phyloP scores from a whole-genome alignment of 1,284 basidiomycete genomes.

The Ustilago loliicola region DNA sequence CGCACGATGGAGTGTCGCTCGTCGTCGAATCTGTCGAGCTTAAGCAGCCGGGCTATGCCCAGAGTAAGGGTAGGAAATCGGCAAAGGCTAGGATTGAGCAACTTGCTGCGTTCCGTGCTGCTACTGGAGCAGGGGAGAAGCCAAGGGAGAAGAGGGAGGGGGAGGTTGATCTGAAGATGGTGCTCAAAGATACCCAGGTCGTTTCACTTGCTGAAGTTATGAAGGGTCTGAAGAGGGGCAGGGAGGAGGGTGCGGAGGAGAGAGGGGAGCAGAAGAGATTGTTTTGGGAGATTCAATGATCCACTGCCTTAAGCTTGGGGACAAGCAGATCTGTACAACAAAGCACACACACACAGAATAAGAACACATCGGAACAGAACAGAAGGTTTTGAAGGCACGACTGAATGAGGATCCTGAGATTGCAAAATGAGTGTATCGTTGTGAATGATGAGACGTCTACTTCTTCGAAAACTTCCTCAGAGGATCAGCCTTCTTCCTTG shows the following conservation, averaged over 20 bases:
- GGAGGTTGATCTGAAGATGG: constrained; percentile 6
- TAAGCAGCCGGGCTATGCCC: constrained; percentile 57
- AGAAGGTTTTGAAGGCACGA: too few species aligned
- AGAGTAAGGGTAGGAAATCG: constrained; percentile 41
- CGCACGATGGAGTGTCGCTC: constrained; percentile 75
- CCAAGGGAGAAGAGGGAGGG: background rate
- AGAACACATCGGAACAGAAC: background rate
- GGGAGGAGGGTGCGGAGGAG: constrained; percentile 2
- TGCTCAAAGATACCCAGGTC: constrained; percentile 16
- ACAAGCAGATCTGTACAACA: constrained; percentile 2
- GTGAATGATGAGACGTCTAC: constrained; percentile 5
- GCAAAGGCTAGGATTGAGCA: constrained; percentile 58
- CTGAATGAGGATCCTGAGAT: background rate
- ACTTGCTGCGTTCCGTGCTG: constrained; percentile 31
- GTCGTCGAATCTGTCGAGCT: constrained; percentile 73
- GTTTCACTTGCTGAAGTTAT: constrained; percentile 22
- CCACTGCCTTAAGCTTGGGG: background rate
- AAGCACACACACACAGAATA: background rate
- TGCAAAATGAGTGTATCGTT: background rate
- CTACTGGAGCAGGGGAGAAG: background rate
- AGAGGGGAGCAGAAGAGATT: constrained; percentile 13
- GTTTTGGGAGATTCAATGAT: constrained; percentile 37
- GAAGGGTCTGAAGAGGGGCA: constrained; percentile 12
- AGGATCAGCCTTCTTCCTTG: constrained; percentile 56
- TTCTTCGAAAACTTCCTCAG: constrained; percentile 58